Base-by-base conservation (phyloP, 2,329 filamentous ascomycete species). In the Knufia petricola region DNA sequence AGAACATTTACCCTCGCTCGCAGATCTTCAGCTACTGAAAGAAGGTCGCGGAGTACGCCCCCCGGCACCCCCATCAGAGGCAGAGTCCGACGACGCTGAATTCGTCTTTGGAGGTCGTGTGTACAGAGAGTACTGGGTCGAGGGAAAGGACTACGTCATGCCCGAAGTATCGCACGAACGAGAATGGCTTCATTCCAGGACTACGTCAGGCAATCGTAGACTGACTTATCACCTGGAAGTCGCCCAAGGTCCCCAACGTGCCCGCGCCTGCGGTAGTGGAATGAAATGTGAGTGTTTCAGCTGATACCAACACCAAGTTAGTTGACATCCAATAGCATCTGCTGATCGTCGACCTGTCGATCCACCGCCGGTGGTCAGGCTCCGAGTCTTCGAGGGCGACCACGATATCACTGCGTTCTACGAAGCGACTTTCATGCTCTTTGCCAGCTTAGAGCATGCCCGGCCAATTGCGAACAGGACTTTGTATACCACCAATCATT, bases 351-450 rank as follows among this genome's bases (percentile, higher is more conserved):
- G 90, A 47, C 89, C 90, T 17, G 89, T 95, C 53, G 90, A 95
- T 65, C 89, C 89, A 52, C 92, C 92, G 2, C 92, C 92, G 0
- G 92, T 98, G 48, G 87, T 96, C 32, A 87, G 94, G 67, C 74
- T 98, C 53, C 84, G 83, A 56, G 85, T 66, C 8, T 65, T 62
- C 53, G 72, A 72, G 49, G 77, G 81, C 21, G 73, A 81, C 20
- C 76, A 77, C 48, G 84, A 88, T 52, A 79, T 88, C 60, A 96
- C 92, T 1, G 94, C 94, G 61, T 78, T 81, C 51, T 94, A 95
- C 72, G 90, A 94, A 63, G 89, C 89, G 63, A 95, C 94, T 68
- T 96, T 96, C 77, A 96, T 98, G 69, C 81, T 96, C 34, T 96
- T 87, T 61, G 87, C 89, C 45, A 95, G 88, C 4, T 75, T 98